A percentile compares a stretch with the other conserved stretches of the same genome.
phyloP scores from a whole-genome alignment of 75 land plant species.

The Cupressus sempervirens region DNA sequence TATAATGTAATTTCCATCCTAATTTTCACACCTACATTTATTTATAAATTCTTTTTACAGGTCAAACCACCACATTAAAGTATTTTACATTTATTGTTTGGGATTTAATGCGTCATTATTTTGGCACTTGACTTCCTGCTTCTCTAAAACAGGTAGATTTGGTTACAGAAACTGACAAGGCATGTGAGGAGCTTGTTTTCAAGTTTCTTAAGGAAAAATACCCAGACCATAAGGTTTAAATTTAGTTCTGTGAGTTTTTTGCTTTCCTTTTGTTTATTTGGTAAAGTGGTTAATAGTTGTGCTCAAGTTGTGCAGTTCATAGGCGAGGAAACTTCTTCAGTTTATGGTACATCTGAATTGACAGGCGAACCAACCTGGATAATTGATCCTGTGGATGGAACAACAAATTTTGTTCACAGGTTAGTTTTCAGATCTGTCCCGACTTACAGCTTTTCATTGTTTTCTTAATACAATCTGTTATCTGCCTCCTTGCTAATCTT shows the following conservation, averaged over 20 bases:
- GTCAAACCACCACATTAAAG: neutral
- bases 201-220: constrained; percentile 21
- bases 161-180: constrained; percentile 50
- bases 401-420: constrained; percentile 47
- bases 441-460: neutral
- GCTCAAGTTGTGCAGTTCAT: constrained; percentile 25
- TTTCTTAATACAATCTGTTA: neutral
- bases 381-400: constrained; percentile 45
- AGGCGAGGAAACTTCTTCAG: constrained; percentile 41
- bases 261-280: neutral
- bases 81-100: neutral
- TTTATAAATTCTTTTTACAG: neutral
- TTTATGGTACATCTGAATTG: constrained; percentile 23
- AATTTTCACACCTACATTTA: neutral
- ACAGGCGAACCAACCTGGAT: constrained; percentile 45
- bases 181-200: constrained; percentile 37
- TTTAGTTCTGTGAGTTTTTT: neutral
- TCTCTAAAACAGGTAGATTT: constrained; percentile 30
- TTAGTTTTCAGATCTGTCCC: neutral
- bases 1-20: neutral
- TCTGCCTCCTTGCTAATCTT: too few relatives aligned
- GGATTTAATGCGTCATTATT: neutral
- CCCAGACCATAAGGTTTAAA: constrained; percentile 32
- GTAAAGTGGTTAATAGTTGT: neutral
- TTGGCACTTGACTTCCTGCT: neutral